Base-by-base conservation (phyloP, 495 filamentous ascomycete species). In the Aspergillus incahuasiensis region DNA sequence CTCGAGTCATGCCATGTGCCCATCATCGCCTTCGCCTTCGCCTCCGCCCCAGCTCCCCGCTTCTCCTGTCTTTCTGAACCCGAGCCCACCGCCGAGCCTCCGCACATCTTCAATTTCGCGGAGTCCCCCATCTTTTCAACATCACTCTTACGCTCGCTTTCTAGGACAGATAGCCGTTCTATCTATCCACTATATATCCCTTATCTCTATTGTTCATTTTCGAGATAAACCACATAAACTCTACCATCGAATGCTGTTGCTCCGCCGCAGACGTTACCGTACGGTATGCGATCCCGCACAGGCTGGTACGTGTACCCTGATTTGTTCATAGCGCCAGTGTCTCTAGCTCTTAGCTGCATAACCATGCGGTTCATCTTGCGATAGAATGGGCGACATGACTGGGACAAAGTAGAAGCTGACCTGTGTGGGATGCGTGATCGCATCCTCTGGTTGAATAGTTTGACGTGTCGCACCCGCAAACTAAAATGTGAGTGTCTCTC, bases 391-490 rank as follows among this genome's bases (percentile, higher is more conserved):
- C 1, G 21, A 0, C 8, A 8, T 25, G 18, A n/a, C 15, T 6
- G 8, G n/a, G 13, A 24, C 7, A 11, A 24, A 11, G 18, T 9
- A 50, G 19, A 24, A 13, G 48, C 57, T 65, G 40, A 60, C 58
- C 30, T 35, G 21, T 24, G 47, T 12, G 32, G 30, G 48, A 50
- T 30, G 51, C 28, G 28, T 54, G 12, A 19, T 47, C 32, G 34
- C 43, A 50, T 52, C 38, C 45, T 32, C 15, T 25, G 0, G 40
- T 21, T 39, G 32, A 8, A 34, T 50, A 83, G 82, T 67, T 70
- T 84, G 64, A 85, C 81, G 61, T 85, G 82, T 71, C 81, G 82
- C 51, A 78, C 79, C 61, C 70, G 82, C 52, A 84, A 85, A 72
- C 74, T 86, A 57, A 86, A 86, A 73, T 86, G 82, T 75, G 67